These are phyloP conservation scores for Ensete glaucum DNA, from an alignment of 176 grass and related monocot genomes.

Conservation along the genomic window DNA sequence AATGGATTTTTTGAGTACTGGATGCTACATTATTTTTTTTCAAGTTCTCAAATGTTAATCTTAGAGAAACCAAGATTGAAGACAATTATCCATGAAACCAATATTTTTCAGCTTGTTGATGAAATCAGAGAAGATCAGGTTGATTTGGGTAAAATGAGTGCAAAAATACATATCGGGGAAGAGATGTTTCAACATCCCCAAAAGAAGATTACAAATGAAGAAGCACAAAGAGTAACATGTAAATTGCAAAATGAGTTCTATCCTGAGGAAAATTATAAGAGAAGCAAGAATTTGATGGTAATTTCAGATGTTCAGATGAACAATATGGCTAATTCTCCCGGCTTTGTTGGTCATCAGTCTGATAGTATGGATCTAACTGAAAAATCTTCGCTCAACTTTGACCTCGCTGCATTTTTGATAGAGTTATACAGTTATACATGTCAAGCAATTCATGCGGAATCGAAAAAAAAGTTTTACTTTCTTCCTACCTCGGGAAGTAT, in stretches of 20 bases:
- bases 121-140: slow-evolving; percentile 6
- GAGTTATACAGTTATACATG: slow-evolving; percentile 78
- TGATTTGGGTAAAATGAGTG: slow-evolving; percentile 17
- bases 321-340: slow-evolving; percentile 23
- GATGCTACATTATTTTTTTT: neutral
- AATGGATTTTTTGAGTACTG: neutral
- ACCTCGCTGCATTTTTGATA: slow-evolving; percentile 58
- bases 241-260: slow-evolving; percentile 27
- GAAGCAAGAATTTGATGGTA: slow-evolving; percentile 36
- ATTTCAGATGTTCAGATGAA: slow-evolving; percentile 6
- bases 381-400: slow-evolving; percentile 52
- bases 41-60: neutral
- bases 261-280: slow-evolving; percentile 28
- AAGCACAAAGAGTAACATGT: slow-evolving; percentile 42
- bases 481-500: slow-evolving; percentile 62
- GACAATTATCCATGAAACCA: neutral
- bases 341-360: slow-evolving; percentile 24
- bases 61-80: neutral
- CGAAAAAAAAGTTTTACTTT: slow-evolving; percentile 50
- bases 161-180: slow-evolving; percentile 78
- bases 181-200: slow-evolving; percentile 43
- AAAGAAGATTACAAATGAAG: slow-evolving; percentile 49
- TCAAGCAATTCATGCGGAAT: slow-evolving; percentile 36
- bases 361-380: slow-evolving; percentile 34
- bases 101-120: slow-evolving; percentile 8